phyloP scores from a whole-genome alignment of 2,329 filamentous ascomycete species.

The Rutstroemia sydowiana region DNA sequence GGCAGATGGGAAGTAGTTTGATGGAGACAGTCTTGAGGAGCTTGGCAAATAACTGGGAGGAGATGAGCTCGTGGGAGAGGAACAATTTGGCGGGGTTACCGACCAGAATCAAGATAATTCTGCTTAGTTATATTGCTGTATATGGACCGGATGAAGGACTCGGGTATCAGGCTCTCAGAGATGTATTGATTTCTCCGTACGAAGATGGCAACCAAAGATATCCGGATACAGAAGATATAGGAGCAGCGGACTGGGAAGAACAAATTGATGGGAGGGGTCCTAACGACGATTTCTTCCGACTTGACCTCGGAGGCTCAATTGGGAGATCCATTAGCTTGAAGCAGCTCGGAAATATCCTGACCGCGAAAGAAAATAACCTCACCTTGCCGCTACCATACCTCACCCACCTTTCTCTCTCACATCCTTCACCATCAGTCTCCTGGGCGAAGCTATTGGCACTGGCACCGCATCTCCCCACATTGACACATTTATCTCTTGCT shows the following conservation, averaged over 20 bases:
- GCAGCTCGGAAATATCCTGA: conserved; percentile 35
- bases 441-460: conserved; percentile 53
- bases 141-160: conserved; percentile 39
- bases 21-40: conserved; percentile 43
- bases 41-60: conserved; percentile 47
- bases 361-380: conserved; percentile 11
- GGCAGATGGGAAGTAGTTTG: conserved; percentile 26
- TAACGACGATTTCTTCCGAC: conserved; percentile 42
- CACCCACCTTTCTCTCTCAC: conserved; percentile 53
- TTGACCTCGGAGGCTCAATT: conserved; percentile 48
- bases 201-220: neutral
- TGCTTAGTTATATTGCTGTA: conserved; percentile 44
- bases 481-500: conserved; percentile 55
- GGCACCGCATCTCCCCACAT: conserved; percentile 42
- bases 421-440: conserved; percentile 34
- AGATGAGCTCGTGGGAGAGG: conserved; percentile 47
- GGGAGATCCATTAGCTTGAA: conserved; percentile 45
- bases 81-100: conserved; percentile 51
- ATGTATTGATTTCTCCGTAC: conserved; percentile 35
- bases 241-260: conserved; percentile 16
- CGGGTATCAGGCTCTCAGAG: conserved; percentile 42
- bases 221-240: neutral
- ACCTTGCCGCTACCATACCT: conserved; percentile 41
- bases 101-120: conserved; percentile 42
- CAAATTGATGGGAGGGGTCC: conserved; percentile 15